Conservation (phyloP, 129 eudicot species). For the Smallanthus sonchifolius region DNA sequence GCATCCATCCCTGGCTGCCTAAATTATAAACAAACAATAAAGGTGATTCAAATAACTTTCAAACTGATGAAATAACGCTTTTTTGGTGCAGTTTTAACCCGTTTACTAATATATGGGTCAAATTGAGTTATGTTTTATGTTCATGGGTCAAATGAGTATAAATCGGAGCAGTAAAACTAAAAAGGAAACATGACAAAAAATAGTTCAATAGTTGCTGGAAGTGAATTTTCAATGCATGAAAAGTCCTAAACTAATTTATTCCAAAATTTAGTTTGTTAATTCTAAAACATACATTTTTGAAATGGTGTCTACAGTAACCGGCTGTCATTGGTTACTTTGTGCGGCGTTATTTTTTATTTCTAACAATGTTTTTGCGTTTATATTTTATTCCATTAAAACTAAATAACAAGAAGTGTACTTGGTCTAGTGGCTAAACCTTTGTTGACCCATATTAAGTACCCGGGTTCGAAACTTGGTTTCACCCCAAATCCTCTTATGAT, state of each 20-base stretch:
- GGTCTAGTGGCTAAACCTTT: no score
- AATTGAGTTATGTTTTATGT: neutral
- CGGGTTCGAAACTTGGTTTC: no score
- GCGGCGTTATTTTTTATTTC: no score
- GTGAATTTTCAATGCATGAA: neutral
- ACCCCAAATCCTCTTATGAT: no score
- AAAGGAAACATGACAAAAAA: neutral
- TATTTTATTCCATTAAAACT: no score
- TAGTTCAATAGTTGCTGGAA: neutral
- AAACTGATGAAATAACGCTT: neutral
- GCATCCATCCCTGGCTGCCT: constrained; percentile 52
- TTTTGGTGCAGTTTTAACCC: neutral
- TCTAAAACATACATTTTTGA: no score
- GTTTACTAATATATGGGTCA: neutral
- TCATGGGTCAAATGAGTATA: neutral
- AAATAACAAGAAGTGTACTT: no score
- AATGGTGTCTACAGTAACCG: no score
- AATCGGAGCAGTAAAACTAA: neutral
- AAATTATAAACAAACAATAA: constrained; percentile 26
- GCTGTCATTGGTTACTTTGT: no score
- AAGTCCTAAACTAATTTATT: neutral
- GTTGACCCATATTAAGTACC: no score
- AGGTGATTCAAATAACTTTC: constrained; percentile 15
- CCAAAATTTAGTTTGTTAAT: neutral
- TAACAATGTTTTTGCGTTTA: no score